These are phyloP conservation scores for Lophiostoma macrostomum DNA, from an alignment of 495 filamentous ascomycete genomes.

Conservation along the genomic window DNA sequence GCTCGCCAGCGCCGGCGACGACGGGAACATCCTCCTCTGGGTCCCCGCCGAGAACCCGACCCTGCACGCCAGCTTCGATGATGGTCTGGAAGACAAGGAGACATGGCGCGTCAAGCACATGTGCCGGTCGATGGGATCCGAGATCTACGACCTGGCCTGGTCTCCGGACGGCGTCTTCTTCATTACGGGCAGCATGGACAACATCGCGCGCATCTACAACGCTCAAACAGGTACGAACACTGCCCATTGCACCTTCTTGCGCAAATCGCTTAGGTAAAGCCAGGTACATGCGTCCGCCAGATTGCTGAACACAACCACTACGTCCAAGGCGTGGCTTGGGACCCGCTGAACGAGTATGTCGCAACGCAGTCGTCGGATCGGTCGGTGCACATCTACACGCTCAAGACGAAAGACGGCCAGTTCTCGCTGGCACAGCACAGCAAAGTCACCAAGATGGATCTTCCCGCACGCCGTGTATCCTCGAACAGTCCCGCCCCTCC, in stretches of 20 bases:
- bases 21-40: constrained; percentile 95
- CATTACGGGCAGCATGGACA: constrained; percentile 99
- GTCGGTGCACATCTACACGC: constrained; percentile 92
- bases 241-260: background rate
- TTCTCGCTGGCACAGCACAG: constrained; percentile 79
- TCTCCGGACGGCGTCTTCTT: constrained; percentile 94
- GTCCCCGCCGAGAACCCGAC: constrained; percentile 75
- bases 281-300: constrained; percentile 86
- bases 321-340: constrained; percentile 98
- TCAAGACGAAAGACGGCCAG: constrained; percentile 95
- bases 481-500: constrained; percentile 91
- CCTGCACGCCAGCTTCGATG: constrained; percentile 66
- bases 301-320: constrained; percentile 99
- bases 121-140: constrained; percentile 81
- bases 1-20: constrained; percentile 91
- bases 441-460: constrained; percentile 80
- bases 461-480: constrained; percentile 83
- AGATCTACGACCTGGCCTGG: constrained; percentile 98
- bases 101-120: constrained; percentile 96
- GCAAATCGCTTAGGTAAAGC: constrained; percentile 5
- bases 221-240: constrained; percentile 72
- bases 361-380: constrained; percentile 97
- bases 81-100: constrained; percentile 89
- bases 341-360: constrained; percentile 96
- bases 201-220: constrained; percentile 95